Base-by-base conservation (phyloP, 1,284 basidiomycete species). In the Apiotrichum brassicae region DNA sequence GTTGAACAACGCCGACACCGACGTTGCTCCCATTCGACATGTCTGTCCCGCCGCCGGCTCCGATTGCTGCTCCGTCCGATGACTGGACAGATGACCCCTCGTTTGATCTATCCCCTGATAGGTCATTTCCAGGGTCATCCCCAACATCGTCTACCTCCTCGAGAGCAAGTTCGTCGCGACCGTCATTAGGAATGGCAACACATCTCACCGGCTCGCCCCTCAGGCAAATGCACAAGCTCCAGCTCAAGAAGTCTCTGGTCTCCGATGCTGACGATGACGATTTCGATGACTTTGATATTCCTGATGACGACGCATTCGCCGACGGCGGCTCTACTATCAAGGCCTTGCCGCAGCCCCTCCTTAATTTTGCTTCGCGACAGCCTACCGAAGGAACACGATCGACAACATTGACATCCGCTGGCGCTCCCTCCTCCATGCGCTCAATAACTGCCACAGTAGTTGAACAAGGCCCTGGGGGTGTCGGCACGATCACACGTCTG, bases 81-180 rank as follows among this genome's bases (percentile, higher is more conserved):
- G 65, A 70, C 54, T 70, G 68, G 68, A 55, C 60, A 11, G 63
- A 70, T 24, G 65, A 69, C 41, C 60, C 61, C 6, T 66, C 66
- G 12, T 70, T 70, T 46, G 64, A 68, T 42, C 43, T 70, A 14
- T 43, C 50, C 14, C 37, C 22, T 48, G 57, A 25, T 51, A 41
- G 30, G 49, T 56, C 46, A 38, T 54, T 38, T 34, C 57, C 60
- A 13, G 48, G 55, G 7, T 52, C 62, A 3, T 49, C 55, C 1
- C 44, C 58, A 8, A 49, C 51, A n/a, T 59, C 61, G 20, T 54
- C 56, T 1, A 45, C 47, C 6, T 56, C 55, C 18, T 39, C 45
- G 40, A 18, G 40, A 13, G 26, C 6, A 14, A 30, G 40, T 22
- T 57, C 49, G 11, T 59, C 59, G 11, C 48, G 58, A 7, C 48